A percentile compares a stretch with the other conserved stretches of the same genome.
Evolutionary conservation across 345 rosid species (phyloP).

Genomic region (Gossypium australe): DNA sequence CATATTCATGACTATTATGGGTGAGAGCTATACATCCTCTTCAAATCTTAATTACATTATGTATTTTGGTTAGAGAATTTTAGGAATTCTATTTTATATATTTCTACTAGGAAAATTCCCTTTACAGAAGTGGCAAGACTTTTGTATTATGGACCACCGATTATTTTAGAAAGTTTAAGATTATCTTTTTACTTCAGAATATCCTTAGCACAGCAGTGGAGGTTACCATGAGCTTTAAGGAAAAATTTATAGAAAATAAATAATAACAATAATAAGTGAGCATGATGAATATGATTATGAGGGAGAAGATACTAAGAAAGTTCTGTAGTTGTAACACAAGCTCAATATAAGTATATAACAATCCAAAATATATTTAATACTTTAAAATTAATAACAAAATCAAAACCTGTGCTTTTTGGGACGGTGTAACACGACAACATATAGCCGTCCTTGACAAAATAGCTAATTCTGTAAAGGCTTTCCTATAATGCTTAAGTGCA

Average conservation of each 20-base stretch:
- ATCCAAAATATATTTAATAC: conserved; percentile 1
- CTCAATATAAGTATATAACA: neutral
- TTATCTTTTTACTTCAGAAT: neutral
- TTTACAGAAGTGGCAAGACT: neutral
- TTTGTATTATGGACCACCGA: neutral
- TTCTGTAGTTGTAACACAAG: neutral
- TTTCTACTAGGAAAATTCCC: neutral
- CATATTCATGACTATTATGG: neutral
- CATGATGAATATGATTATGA: neutral
- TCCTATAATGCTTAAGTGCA: conserved; percentile 69
- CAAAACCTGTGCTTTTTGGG: conserved; percentile 94
- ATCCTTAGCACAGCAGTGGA: neutral
- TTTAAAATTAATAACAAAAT: neutral
- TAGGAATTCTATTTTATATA: neutral
- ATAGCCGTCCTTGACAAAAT: conserved; percentile 94
- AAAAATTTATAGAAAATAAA: neutral
- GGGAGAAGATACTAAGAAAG: neutral
- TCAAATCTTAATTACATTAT: neutral
- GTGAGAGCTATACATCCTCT: neutral
- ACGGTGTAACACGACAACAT: conserved; percentile 97
- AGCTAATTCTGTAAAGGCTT: conserved; percentile 90
- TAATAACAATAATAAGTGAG: neutral
- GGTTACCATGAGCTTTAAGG: neutral
- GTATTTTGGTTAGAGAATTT: neutral
- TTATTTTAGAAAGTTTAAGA: neutral